Evolutionary conservation across 2,329 filamentous ascomycete genomes (phyloP).

Genomic region (Helicocarpus griseus): DNA sequence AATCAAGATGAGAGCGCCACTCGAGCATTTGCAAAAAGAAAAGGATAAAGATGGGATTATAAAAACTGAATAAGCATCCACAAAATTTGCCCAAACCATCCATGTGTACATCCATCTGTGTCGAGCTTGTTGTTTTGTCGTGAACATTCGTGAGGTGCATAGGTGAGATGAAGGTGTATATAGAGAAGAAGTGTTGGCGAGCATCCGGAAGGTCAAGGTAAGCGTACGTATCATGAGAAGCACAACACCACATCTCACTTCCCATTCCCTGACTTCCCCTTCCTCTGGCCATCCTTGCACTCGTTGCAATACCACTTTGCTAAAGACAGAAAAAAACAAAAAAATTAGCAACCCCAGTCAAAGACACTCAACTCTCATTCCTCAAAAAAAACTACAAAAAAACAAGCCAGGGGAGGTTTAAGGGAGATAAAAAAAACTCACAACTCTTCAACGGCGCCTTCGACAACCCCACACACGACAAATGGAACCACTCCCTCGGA

Average conservation of each 20-base stretch:
- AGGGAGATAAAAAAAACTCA: constrained; percentile 38
- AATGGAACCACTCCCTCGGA: constrained; percentile 71
- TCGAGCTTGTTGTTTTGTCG: too few species aligned
- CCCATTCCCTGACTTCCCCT: constrained; percentile 6
- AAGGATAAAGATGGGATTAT: too few species aligned
- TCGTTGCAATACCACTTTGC: constrained; percentile 78
- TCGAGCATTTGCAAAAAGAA: too few species aligned
- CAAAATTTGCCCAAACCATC: too few species aligned
- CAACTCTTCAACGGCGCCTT: constrained; percentile 68
- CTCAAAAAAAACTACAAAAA: neutral
- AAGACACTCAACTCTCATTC: too few species aligned
- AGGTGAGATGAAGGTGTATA: neutral
- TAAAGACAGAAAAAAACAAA: constrained; percentile 26
- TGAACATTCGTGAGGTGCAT: too few species aligned
- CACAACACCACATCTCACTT: constrained; percentile 1
- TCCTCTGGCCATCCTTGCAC: constrained; percentile 57
- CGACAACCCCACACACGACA: constrained; percentile 70
- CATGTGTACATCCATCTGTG: too few species aligned
- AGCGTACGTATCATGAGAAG: too few species aligned
- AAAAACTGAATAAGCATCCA: too few species aligned
- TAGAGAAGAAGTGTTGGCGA: neutral
- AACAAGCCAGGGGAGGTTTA: constrained; percentile 6
- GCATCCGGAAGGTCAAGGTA: neutral
- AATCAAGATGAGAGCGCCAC: too few species aligned
- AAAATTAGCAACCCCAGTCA: neutral